Base-by-base conservation (phyloP, 2,329 filamentous ascomycete species). In the Cercospora sp. region DNA sequence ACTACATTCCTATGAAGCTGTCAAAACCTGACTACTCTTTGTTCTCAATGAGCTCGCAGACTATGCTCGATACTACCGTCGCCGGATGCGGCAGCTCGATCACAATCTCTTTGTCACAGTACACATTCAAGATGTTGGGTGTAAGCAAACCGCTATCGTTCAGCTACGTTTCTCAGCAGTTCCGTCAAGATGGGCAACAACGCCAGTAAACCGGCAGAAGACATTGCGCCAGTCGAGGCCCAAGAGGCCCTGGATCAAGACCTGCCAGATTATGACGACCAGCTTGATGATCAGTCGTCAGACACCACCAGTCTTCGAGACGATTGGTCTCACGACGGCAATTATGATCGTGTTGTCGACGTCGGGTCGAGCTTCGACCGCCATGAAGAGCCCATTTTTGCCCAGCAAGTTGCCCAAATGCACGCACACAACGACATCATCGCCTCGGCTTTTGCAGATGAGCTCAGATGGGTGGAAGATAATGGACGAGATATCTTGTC, bases 41-140 rank as follows among this genome's bases (percentile, higher is more conserved):
- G 62, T 64, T 13, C 16, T 45, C 51, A 33, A 58, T 48, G 33
- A 10, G 48, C 33, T 59, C 20, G 1, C 33, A 33, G 20, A 9
- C 42, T 26, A 58, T 23, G 51, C 33, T 57, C 31, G 20, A 13
- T 53, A 30, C 31, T 42, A 1, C 16, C 23, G 12, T 58, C 33
- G 62, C 62, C 62, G 62, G 51, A 64, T 59, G 48, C 62, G 62
- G 62, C 62, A 28, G 12, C 51, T 30, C 6, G n/a, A 28, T 4
- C 20, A 58, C 30, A 45, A 64, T 58, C 51, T 64, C 62, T 64
- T 64, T 64, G 51, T 64, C 18, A 1, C 28, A n/a, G n/a, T 1
- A 18, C 2, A 26, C 51, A 31, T 33, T 64, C 62, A 64, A 59
- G 62, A 58, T 58, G 51, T n/a, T 7, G 51, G 40, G 36, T 23